Base-by-base conservation (phyloP, 768 basidiomycete genomes). In the Mycena epipterygia region DNA sequence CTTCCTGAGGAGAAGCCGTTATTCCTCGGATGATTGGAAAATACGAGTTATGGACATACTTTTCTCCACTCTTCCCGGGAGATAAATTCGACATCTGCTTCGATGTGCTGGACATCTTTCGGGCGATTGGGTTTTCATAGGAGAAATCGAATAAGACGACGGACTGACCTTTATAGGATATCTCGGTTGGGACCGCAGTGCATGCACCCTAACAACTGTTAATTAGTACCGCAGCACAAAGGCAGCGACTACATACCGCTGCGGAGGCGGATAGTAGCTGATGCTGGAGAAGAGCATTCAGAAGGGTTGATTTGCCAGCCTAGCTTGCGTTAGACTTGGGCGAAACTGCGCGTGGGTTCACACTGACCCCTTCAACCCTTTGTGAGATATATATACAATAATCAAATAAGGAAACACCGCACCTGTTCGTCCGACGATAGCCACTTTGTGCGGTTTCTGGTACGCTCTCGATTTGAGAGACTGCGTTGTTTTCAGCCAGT, bases 341-440 rank as follows among this genome's bases (percentile, higher is more conserved):
- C 35, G 11, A 29, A 13, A 16, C 27, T 11, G 35, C 13, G 44
- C n/a, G 23, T 21, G 33, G 5, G 4, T 30, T 41, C 23, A 17
- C 8, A 44, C 49, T 60, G 13, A 64, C 69, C 69, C 69, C 63
- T 70, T 64, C 8, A 25, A 57, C 17, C 48, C 0, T 16, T 19
- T 33, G 21, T 27, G 48, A 30, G 12, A 62, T 32, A 41, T 23
- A 32, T 25, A 39, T n/a, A 39, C 5, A 25, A n/a, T n/a, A 27
- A 46, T 5, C 27, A n/a, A 59, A 9, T 21, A 42, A 25, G 29
- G 17, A 37, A 19, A 16, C 29, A 0, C 64, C 58, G 35, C 25
- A 73, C 72, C 72, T 61, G 73, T 74, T 21, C 73, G 53, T 9
- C 73, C 73, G 1, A 74, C 51, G 17, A 74, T 71, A 5, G 70